These are phyloP conservation scores for Penicillium sp. DNA, from an alignment of 2,329 filamentous ascomycete genomes.

Conservation along the genomic window DNA sequence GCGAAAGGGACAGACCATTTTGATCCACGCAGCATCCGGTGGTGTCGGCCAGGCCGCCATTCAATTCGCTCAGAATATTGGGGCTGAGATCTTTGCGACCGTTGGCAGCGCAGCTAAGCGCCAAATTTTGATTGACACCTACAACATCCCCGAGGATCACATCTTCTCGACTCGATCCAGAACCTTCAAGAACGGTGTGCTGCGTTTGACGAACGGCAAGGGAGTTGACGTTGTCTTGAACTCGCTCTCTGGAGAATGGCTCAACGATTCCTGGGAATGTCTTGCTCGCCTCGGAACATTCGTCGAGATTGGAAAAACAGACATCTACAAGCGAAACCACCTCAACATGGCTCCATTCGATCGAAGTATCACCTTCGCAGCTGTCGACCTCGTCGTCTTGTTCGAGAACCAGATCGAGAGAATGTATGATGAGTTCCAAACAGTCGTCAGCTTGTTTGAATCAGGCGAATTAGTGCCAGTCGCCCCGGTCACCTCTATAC, in stretches of 20 bases:
- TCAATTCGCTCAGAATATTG: constrained; percentile 13
- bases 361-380: constrained; percentile 1
- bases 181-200: constrained; percentile 16
- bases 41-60: constrained; percentile 17
- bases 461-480: not conserved
- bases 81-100: constrained; percentile 19
- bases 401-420: not conserved
- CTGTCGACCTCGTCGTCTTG: not conserved
- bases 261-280: constrained; percentile 23
- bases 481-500: not conserved
- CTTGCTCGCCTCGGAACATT: constrained; percentile 20
- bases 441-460: not conserved
- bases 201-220: constrained; percentile 13
- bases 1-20: constrained; percentile 11
- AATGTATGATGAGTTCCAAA: constrained; percentile 2
- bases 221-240: constrained; percentile 27
- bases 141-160: constrained; percentile 14
- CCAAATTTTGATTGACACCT: constrained; percentile 10
- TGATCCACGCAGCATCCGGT: constrained; percentile 24
- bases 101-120: constrained; percentile 18
- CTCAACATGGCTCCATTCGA: constrained; percentile 1
- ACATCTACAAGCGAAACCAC: constrained; percentile 1
- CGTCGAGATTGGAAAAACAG: constrained; percentile 20
- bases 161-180: constrained; percentile 22
- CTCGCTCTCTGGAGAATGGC: constrained; percentile 22